A percentile compares a stretch with the other conserved stretches of the same genome.
Conservation (phyloP, 2,329 filamentous ascomycete genomes). For the Penicillium sp. region DNA sequence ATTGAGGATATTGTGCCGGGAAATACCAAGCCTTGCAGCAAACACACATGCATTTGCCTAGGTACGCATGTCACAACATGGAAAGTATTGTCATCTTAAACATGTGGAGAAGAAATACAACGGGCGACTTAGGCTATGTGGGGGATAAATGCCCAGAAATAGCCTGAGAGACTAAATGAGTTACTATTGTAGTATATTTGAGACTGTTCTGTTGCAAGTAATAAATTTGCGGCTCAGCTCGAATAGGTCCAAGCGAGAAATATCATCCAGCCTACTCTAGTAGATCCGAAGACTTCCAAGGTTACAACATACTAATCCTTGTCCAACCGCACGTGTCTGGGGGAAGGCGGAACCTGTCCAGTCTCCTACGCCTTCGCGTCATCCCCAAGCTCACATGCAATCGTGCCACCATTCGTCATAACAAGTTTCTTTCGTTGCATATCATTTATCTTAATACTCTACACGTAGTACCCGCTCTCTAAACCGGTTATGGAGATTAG, state of each 20-base stretch:
- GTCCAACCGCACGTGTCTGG: slow-evolving; percentile 34
- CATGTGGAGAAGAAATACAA: neutral
- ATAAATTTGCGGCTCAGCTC: neutral
- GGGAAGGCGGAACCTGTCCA: slow-evolving; percentile 50
- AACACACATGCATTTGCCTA: neutral
- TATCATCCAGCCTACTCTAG: neutral
- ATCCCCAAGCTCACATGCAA: slow-evolving; percentile 48
- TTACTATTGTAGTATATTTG: neutral
- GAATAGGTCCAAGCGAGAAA: neutral
- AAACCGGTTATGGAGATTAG: slow-evolving; percentile 50
- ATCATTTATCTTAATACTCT: slow-evolving; percentile 54
- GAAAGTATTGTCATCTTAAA: neutral
- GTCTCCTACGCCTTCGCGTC: too few species aligned
- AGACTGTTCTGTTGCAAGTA: neutral
- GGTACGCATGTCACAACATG: neutral
- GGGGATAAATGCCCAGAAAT: neutral
- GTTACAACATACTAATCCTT: too few species aligned
- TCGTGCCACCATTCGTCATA: slow-evolving; percentile 41
- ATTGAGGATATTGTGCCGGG: neutral
- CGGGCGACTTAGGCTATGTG: neutral
- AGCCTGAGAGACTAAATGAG: neutral
- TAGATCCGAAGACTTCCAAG: too few species aligned
- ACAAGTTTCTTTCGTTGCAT: slow-evolving; percentile 50
- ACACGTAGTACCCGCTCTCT: slow-evolving; percentile 50
- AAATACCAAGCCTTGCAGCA: neutral